These are phyloP conservation scores for Leishmania lainsoni DNA, from an alignment of 208 protist species.

Conservation along the genomic window DNA sequence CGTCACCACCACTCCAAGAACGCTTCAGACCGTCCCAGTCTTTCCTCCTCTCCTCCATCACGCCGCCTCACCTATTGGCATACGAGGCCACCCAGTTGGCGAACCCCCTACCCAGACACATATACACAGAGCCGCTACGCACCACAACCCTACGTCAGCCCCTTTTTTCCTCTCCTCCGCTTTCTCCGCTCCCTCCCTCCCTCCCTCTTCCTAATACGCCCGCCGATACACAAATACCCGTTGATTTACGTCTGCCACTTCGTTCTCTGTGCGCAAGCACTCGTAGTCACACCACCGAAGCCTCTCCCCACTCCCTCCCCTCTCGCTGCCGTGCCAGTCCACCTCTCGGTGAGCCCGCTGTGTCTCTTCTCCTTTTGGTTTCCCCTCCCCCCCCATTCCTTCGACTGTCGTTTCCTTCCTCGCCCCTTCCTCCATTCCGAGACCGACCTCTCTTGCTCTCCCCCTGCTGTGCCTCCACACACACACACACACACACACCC, in stretches of 20 bases:
- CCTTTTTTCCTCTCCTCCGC: not conserved
- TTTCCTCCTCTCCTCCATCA: not conserved
- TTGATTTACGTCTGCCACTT: not conserved
- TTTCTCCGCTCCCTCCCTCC: not conserved
- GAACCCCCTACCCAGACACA: not conserved
- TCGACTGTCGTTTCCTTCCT: not conserved
- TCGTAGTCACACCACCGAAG: not conserved
- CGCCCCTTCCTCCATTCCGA: not conserved
- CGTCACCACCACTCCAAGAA: not conserved
- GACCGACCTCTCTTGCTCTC: not conserved
- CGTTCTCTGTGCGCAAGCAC: not conserved
- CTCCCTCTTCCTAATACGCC: not conserved
- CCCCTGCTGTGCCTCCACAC: not conserved
- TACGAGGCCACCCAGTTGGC: not conserved
- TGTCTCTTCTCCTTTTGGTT: not conserved
- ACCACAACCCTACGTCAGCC: not conserved
- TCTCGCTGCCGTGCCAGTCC: not conserved
- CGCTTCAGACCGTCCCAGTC: not conserved
- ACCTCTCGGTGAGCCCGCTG: not conserved
- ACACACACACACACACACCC: not conserved
- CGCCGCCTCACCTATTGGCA: not conserved
- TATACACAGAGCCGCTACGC: not conserved
- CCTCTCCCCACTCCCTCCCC: not conserved
- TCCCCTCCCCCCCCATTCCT: not conserved
- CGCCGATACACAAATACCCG: not conserved